These are phyloP conservation scores for Coemansia erecta DNA, from an alignment of 192 early-diverging fungal species.

Conservation along the genomic window DNA sequence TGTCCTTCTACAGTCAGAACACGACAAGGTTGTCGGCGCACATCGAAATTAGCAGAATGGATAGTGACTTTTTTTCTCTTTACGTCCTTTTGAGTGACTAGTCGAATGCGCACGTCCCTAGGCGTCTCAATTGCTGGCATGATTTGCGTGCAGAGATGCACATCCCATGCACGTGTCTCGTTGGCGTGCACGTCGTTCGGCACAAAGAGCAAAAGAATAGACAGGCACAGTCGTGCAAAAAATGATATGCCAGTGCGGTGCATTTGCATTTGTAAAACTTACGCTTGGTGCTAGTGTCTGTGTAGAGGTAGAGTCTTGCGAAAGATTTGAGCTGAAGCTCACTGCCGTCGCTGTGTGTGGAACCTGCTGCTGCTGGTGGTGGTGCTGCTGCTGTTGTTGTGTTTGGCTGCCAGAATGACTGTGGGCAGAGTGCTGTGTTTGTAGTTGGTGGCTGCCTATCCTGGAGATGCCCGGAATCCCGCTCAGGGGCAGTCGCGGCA, in stretches of 20 bases:
- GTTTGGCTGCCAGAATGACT: slow-evolving; percentile 1
- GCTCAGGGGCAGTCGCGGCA: slow-evolving; percentile 24
- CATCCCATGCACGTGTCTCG: not conserved
- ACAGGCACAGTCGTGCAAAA: not conserved
- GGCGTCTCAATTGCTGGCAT: too few species aligned
- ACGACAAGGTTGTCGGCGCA: too few species aligned
- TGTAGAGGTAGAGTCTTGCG: slow-evolving; percentile 8
- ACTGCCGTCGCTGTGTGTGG: slow-evolving; percentile 10
- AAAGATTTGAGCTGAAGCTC: slow-evolving; percentile 21
- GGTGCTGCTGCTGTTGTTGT: slow-evolving; percentile 5
- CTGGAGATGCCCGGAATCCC: slow-evolving; percentile 15
- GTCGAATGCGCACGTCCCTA: too few species aligned
- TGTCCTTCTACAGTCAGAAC: slow-evolving; percentile 16
- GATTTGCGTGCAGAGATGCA: slow-evolving; percentile 1
- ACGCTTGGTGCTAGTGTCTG: slow-evolving; percentile 14
- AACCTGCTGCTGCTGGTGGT: slow-evolving; percentile 5
- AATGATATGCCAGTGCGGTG: too few species aligned
- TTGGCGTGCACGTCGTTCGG: too few species aligned
- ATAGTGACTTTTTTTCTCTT: too few species aligned
- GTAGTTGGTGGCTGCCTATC: slow-evolving; percentile 17
- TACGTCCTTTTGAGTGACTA: too few species aligned
- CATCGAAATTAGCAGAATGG: not conserved
- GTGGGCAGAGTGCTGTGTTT: not conserved
- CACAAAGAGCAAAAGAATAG: not conserved
- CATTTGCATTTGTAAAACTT: slow-evolving; percentile 10